phyloP scores from a whole-genome alignment of 2,329 filamentous ascomycete genomes.

The Alternaria ethzedia region DNA sequence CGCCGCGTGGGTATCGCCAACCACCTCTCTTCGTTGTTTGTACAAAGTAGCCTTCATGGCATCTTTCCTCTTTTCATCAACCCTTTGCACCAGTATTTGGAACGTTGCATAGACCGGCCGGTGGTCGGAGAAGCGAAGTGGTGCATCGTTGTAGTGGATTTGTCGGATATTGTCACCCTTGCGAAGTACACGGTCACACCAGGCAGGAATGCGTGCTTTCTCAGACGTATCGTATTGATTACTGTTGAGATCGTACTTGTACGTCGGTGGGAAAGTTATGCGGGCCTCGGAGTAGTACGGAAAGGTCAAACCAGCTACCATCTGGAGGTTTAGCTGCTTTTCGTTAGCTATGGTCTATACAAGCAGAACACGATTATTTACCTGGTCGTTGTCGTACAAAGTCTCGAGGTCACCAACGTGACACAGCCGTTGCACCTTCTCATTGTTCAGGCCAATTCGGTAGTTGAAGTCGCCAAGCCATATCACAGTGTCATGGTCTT shows the following conservation, averaged over 20 bases:
- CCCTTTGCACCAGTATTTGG: conserved; percentile 78
- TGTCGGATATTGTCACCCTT: conserved; percentile 86
- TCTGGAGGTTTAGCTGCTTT: conserved; percentile 83
- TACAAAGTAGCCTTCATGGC: conserved; percentile 78
- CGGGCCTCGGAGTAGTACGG: conserved; percentile 88
- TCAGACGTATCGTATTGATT: conserved; percentile 94
- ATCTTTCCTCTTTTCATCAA: conserved; percentile 77
- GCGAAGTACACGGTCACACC: conserved; percentile 92
- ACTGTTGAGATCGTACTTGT: conserved; percentile 90
- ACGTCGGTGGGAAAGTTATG: conserved; percentile 90
- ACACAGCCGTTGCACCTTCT: conserved; percentile 77
- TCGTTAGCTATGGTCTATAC: conserved; percentile 30
- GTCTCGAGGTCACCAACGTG: conserved; percentile 74
- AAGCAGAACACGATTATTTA: conserved; percentile 39
- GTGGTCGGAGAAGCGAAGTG: conserved; percentile 90
- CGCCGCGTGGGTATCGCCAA: conserved; percentile 68
- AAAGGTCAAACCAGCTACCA: conserved; percentile 90
- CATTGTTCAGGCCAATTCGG: conserved; percentile 83
- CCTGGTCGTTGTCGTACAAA: conserved; percentile 91
- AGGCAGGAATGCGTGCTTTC: conserved; percentile 92
- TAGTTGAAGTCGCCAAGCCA: conserved; percentile 99
- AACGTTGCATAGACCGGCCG: conserved; percentile 94
- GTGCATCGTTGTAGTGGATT: conserved; percentile 79
- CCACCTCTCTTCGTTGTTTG: conserved; percentile 66
- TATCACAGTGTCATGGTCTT: conserved; percentile 84